Percentiles rank a stretch among this genome's conserved stretches.
phyloP scores from a whole-genome alignment of 352 stramenopile species.

The Albugo laibachii region DNA sequence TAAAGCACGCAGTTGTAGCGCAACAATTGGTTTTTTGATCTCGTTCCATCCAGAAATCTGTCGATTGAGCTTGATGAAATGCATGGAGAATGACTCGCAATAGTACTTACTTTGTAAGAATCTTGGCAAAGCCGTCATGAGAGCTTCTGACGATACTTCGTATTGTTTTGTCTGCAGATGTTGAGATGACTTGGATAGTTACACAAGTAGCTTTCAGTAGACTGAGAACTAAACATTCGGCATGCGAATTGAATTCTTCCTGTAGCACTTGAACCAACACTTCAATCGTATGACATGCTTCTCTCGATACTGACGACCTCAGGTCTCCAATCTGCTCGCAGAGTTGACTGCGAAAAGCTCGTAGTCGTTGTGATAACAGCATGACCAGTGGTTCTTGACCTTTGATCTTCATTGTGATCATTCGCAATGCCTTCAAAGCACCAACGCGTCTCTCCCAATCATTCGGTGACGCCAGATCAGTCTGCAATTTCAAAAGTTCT shows the following conservation, averaged over 20 bases:
- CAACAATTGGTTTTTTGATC: conserved; percentile 54
- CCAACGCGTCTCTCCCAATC: conserved; percentile 66
- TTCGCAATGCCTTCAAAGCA: conserved; percentile 35
- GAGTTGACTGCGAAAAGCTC: conserved; percentile 32
- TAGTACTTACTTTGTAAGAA: conserved; percentile 45
- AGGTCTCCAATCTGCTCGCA: conserved; percentile 57
- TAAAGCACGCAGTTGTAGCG: conserved; percentile 50
- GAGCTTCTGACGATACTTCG: conserved; percentile 59
- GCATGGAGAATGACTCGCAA: background rate
- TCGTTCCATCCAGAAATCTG: conserved; percentile 56
- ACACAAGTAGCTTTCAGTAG: conserved; percentile 74
- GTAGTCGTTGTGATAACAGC: conserved; percentile 21
- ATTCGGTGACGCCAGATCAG: conserved; percentile 39
- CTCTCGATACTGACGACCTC: conserved; percentile 51
- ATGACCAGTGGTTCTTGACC: conserved; percentile 11
- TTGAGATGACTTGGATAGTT: conserved; percentile 75
- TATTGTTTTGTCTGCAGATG: conserved; percentile 44
- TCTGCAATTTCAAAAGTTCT: conserved; percentile 25
- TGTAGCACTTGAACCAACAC: conserved; percentile 27
- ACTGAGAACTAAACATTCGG: conserved; percentile 44
- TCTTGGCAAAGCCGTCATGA: conserved; percentile 37
- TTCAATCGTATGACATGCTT: conserved; percentile 57
- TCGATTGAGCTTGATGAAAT: background rate
- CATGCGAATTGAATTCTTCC: conserved; percentile 59
- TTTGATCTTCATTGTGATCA: conserved; percentile 24